Evolutionary conservation across 1,284 basidiomycete species (phyloP), one percentile per base, ranked within the genome.

Genomic region (Trichosporon coremiiforme): DNA sequence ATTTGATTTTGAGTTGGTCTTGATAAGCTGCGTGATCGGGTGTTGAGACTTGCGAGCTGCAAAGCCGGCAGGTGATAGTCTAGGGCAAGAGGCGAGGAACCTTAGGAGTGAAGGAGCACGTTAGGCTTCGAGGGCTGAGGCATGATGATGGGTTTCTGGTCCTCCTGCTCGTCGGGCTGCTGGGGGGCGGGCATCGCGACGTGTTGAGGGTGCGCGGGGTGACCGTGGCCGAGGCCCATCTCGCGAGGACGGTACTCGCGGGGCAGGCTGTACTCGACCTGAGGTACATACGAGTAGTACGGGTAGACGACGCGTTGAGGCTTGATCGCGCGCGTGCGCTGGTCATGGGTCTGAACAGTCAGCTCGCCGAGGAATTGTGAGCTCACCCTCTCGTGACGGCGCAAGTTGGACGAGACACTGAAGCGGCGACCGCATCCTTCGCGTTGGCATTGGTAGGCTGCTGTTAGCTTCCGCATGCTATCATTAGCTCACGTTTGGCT

Each of bases 401-500:
- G 88, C 17, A 88, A 86, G 70, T 90, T 90, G 1, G 89, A 89
- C 25, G 86, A 85, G 2, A 90, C 89, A 13, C 87, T 86, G 75
- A 90, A 90, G 0, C 83, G 83, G 67, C 87, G 86, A 22, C 83
- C 80, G 73, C 89, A 90, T 15, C 83, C 82, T 10, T 84, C 79
- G 12, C 85, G 83, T 0, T 78, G 79, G 73, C 89, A 90, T 66
- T 85, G 83, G 75, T 84, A 88, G 8, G 88, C 88, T 89, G 70
- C 66, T 67, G 71, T 68, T 13, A 72, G 68, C 22, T 15, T 22
- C n/a, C 8, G 4, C 15, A 0, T 6, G 36, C 2, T 4, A 17
- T 0, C 8, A 47, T n/a, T 38, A 55, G 67, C 85, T 72, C 79
- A 90, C 89, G 89, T 78, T 86, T 88, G 6, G 85, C 85, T 17